Conservation (phyloP, 768 basidiomycete species). For the Suillus hirtellus region DNA sequence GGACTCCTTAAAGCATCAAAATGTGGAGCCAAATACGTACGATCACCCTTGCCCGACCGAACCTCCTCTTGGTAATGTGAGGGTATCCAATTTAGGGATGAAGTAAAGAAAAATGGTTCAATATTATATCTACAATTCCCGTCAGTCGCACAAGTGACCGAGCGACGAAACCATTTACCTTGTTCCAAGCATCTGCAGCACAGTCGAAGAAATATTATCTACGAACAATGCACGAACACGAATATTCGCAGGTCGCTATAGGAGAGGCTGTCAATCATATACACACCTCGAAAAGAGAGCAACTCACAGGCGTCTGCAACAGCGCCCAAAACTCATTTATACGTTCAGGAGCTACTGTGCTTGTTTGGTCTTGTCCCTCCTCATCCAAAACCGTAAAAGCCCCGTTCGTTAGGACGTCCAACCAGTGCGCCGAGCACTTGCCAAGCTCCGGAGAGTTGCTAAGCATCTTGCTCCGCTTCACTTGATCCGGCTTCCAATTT, state of each 20-base stretch:
- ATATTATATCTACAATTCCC: conserved; percentile 36
- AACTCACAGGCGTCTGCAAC: conserved; percentile 29
- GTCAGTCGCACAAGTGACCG: conserved; percentile 3
- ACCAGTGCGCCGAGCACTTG: conserved; percentile 22
- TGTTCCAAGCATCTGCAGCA: conserved; percentile 39
- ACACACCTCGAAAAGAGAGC: background rate
- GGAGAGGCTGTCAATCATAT: conserved; percentile 4
- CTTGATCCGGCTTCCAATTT: conserved; percentile 48
- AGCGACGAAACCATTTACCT: conserved; percentile 24
- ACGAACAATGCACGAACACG: conserved; percentile 39
- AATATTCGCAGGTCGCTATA: conserved; percentile 24
- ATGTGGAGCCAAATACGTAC: conserved; percentile 29
- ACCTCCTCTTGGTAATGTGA: conserved; percentile 42
- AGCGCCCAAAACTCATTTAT: conserved; percentile 29
- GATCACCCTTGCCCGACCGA: conserved; percentile 32
- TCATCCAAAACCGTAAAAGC: conserved; percentile 20
- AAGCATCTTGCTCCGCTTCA: conserved; percentile 28
- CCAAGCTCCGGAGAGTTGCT: conserved; percentile 19
- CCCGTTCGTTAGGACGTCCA: conserved; percentile 22
- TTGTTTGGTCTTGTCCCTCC: conserved; percentile 6
- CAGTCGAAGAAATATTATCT: conserved; percentile 34
- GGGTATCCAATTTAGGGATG: conserved; percentile 43
- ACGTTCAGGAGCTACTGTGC: conserved; percentile 21
- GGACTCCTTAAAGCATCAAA: conserved; percentile 2
- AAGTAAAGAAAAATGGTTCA: conserved; percentile 47